Percentiles rank a stretch among this genome's conserved stretches.
phyloP scores from a whole-genome alignment of 2,329 filamentous ascomycete species.

The Neocatenulostroma microsporum region DNA sequence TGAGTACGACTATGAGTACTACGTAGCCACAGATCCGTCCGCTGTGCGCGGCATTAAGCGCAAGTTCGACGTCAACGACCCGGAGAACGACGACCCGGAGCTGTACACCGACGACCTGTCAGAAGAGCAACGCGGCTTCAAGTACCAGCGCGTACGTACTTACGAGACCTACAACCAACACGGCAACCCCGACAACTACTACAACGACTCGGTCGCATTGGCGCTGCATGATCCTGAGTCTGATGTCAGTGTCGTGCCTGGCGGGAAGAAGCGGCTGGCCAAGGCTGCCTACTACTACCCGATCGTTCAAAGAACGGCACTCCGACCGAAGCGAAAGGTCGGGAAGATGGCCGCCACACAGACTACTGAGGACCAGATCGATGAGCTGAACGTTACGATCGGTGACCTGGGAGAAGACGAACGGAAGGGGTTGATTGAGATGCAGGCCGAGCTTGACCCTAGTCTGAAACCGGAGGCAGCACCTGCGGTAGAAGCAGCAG shows the following conservation, averaged over 20 bases:
- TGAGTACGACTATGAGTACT: constrained; percentile 54
- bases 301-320: constrained; percentile 48
- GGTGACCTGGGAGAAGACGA: constrained; percentile 10
- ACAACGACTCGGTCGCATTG: constrained; percentile 49
- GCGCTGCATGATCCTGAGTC: constrained; percentile 48
- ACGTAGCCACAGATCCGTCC: constrained; percentile 45
- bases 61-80: constrained; percentile 48
- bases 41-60: constrained; percentile 47
- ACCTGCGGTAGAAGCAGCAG: constrained; percentile 8
- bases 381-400: constrained; percentile 21
- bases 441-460: constrained; percentile 13
- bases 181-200: constrained; percentile 45
- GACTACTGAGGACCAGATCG: constrained; percentile 11
- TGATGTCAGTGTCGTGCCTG: constrained; percentile 22
- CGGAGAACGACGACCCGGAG: constrained; percentile 45
- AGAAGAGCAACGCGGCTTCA: constrained; percentile 38
- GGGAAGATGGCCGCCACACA: constrained; percentile 36
- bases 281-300: constrained; percentile 58
- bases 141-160: constrained; percentile 50
- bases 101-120: constrained; percentile 41
- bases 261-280: constrained; percentile 32
- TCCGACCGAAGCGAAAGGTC: constrained; percentile 44
- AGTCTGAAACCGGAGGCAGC: constrained; percentile 1
- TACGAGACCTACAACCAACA: constrained; percentile 53
- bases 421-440: constrained; percentile 3